phyloP scores from a whole-genome alignment of 2,329 filamentous ascomycete species.

The Hawksworthiomyces lignivorus region DNA sequence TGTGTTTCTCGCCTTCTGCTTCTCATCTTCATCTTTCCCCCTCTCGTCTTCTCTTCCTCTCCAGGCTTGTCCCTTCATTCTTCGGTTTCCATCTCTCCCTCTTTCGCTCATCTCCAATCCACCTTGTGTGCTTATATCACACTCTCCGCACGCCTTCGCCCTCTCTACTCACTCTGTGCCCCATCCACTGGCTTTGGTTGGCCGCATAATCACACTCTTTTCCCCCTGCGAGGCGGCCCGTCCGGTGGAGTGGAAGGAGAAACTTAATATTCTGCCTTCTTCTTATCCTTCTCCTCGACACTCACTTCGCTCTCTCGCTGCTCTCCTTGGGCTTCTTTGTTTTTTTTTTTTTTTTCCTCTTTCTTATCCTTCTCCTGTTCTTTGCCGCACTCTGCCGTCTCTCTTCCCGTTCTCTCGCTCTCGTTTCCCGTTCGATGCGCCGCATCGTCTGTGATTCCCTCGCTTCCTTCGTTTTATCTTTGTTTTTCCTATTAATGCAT shows the following conservation, averaged over 20 bases:
- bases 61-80: background rate
- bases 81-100: too few relatives aligned
- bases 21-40: background rate
- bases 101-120: too few relatives aligned
- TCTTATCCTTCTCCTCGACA: too few relatives aligned
- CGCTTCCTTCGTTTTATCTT: slow-evolving; percentile 3
- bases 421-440: background rate
- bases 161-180: too few relatives aligned
- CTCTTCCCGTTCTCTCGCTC: background rate
- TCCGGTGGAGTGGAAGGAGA: background rate
- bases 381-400: background rate
- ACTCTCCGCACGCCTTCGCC: too few relatives aligned
- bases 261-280: too few relatives aligned
- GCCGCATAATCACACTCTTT: too few relatives aligned
- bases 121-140: too few relatives aligned
- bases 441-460: background rate
- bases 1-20: background rate
- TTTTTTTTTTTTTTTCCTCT: background rate
- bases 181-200: too few relatives aligned
- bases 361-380: background rate
- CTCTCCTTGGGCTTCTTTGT: too few relatives aligned
- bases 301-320: too few relatives aligned
- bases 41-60: background rate
- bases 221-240: too few relatives aligned
- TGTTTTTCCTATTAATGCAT: background rate